Percentiles rank a stretch among this genome's conserved stretches.
These are phyloP conservation scores for Pseudophaeomoniella oleicola DNA, from an alignment of 2,329 filamentous ascomycete genomes.

Conservation along the genomic window DNA sequence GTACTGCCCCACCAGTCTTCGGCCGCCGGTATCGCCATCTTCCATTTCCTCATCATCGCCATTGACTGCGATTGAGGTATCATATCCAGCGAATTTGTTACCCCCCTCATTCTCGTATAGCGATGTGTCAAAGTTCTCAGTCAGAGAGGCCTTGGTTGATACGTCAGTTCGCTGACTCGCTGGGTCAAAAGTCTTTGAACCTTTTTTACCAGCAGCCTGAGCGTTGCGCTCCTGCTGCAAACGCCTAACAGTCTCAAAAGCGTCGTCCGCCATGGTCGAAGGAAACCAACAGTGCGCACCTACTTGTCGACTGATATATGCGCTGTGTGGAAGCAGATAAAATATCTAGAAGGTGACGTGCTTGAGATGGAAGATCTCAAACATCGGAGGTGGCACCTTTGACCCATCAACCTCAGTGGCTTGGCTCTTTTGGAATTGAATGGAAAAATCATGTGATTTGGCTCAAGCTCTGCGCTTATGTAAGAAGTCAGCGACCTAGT, in stretches of 20 bases:
- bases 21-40: conserved; percentile 52
- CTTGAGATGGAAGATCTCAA: no score
- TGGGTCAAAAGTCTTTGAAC: conserved; percentile 64
- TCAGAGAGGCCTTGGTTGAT: conserved; percentile 82
- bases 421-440: no score
- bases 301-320: no score
- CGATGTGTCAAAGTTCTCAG: conserved; percentile 69
- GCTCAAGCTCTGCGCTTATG: no score
- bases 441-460: no score
- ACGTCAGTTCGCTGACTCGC: conserved; percentile 68
- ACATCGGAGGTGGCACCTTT: no score
- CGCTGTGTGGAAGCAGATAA: no score
- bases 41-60: conserved; percentile 68
- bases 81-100: conserved; percentile 81
- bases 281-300: neutral
- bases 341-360: no score
- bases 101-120: conserved; percentile 60
- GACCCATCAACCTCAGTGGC: no score
- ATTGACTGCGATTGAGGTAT: conserved; percentile 69
- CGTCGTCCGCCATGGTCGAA: conserved; percentile 35
- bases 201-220: conserved; percentile 61
- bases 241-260: conserved; percentile 76
- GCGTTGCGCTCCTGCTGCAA: conserved; percentile 89
- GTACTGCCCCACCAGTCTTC: conserved; percentile 83
- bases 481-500: no score